Base-by-base conservation (phyloP, 306 rosid species). In the Notholithocarpus densiflorus region DNA sequence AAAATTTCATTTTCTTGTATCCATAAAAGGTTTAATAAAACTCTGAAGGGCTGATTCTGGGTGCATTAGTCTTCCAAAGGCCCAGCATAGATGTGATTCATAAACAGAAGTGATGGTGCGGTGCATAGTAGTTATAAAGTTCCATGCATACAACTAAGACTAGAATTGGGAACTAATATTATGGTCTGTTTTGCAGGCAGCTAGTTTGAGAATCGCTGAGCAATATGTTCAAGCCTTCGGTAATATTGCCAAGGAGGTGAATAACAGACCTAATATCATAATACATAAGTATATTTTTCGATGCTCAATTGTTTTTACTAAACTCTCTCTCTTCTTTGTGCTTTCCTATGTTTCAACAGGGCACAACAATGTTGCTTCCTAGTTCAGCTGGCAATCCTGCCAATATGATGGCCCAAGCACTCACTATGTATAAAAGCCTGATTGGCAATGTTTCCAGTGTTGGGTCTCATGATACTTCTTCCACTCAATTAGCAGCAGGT, bases 341-440 rank as follows among this genome's bases (percentile, higher is more conserved):
- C 73, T 71, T 71, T 79, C n/a, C 34, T 65, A 8, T 34, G 40
- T 68, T 68, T 34, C 52, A 64, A 34, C 89, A 95, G 99, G 85
- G 99, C 74, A 95, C 98, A 31, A 95, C 99, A 60, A 88, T 95
- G 92, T 86, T 95, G 88, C 97, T 93, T 82, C 99, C 99, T 37
- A 93, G 97, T 77, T 85, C 92, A 27, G 92, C 90, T 77, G 86
- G 98, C 26, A 89, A 93, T 80, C 98, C 99, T 29, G 89, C 98
- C 70, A 87, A 82, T 86, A 90, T 91, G 98, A 93, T 95, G 91
- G 92, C 97, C 73, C 98, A 95, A 86, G 99, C 99, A 59, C 90
- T 95, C 64, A 82, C 94, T 8, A 90, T 93, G 86, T 95, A 93
- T 76, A 95, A 95, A 88, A 91, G 90, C 87, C 73, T 95, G 75